These are phyloP conservation scores for Cryptococcus hybrid DNA, from an alignment of 1,284 basidiomycete genomes.

Conservation along the genomic window DNA sequence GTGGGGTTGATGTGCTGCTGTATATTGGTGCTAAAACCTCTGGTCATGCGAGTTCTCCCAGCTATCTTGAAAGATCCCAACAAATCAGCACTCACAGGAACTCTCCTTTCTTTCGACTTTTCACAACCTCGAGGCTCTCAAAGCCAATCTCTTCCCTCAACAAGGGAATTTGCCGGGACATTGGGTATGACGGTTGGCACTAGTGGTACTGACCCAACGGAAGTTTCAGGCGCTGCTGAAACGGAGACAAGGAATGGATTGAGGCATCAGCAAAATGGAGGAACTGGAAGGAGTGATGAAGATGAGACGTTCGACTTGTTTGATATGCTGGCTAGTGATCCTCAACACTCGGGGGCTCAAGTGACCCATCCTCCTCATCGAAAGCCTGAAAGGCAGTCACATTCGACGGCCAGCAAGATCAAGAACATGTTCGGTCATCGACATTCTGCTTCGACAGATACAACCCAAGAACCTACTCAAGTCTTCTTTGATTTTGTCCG, in stretches of 20 bases:
- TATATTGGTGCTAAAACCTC: constrained; percentile 47
- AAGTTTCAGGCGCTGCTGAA: neutral
- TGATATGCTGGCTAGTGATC: constrained; percentile 33
- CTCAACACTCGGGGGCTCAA: constrained; percentile 4
- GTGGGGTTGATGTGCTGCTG: constrained; percentile 47
- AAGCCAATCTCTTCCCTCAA: neutral
- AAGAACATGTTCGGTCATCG: neutral
- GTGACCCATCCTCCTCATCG: neutral
- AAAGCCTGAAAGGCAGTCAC: neutral
- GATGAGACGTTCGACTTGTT: constrained; percentile 36
- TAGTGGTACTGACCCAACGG: neutral
- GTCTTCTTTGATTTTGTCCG: constrained; percentile 48
- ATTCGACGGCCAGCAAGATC: neutral
- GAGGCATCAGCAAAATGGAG: neutral
- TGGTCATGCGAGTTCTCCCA: constrained; percentile 38
- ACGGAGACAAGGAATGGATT: neutral
- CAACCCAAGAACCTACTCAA: constrained; percentile 32
- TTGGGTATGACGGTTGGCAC: neutral
- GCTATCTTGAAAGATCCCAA: constrained; percentile 9
- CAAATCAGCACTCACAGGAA: neutral
- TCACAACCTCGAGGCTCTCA: neutral
- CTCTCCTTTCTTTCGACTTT: neutral
- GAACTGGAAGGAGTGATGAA: constrained; percentile 8
- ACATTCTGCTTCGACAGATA: neutral
- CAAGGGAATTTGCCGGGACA: neutral